Base-by-base conservation (phyloP, 2,329 filamentous ascomycete species). In the Diatrype stigma region DNA sequence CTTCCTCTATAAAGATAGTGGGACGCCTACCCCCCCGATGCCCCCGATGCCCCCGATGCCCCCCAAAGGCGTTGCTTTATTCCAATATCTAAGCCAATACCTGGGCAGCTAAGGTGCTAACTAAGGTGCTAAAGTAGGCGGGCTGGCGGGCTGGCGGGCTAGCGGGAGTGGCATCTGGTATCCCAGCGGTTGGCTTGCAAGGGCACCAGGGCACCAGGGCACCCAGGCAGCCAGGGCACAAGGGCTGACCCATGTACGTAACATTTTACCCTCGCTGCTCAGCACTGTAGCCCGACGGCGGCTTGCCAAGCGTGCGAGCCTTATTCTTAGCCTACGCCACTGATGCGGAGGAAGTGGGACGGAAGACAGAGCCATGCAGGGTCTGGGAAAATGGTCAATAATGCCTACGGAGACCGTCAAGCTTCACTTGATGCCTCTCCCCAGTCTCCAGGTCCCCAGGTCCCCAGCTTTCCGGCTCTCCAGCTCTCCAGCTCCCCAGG, bases 271-370 rank as follows among this genome's bases (percentile, higher is more conserved):
- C 40, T 28, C 40, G 16, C 21, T 28, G 40, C 14, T n/a, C n/a
- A n/a, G n/a, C n/a, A n/a, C n/a, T n/a, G n/a, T 44, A 44, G 40
- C 40, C 22, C 22, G 16, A 44, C 21, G 40, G 21, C 11, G 40
- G 40, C 40, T 28, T 44, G 40, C 40, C 40, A 44, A 44, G 40
- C 40, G 23, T 26, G 32, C 45, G 58, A 51, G 55, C 52, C 53
- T 59, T 56, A 51, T 56, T 56, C 52, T 58, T 64, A 63, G 61
- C 55, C 56, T 58, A 62, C 64, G 64, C 65, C 64, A 67, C 63
- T 63, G 64, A 66, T 66, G 65, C 62, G 61, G 64, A 63, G 62
- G 60, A 63, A 63, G 57, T 56, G 49, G 48, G 49, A 52, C 53
- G 52, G 54, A 51, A 60, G 54, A 55, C 59, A 52, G 53, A 54